Base-by-base conservation (phyloP, 768 basidiomycete genomes). In the Pleurotus salmoneostramineus region DNA sequence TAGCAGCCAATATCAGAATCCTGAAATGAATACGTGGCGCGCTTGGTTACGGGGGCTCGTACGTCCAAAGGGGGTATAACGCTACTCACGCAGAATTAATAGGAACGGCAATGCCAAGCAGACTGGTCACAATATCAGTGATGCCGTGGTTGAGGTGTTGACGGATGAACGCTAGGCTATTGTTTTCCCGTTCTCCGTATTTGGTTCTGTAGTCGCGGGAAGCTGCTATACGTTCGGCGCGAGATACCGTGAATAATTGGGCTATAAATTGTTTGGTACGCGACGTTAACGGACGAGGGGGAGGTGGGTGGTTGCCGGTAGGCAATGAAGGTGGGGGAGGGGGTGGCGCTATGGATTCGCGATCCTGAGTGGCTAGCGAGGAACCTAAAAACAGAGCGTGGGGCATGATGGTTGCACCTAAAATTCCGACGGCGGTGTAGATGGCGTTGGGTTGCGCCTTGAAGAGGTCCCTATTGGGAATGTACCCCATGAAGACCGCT, bases 1-100 rank as follows among this genome's bases (percentile, higher is more conserved):
- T 84, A 17, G 83, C 81, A 2, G 88, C 87, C 31, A 92, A 74
- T 34, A 90, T 84, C 21, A 92, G 74, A 57, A 92, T 90, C 48
- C 87, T 87, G 37, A 7, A 34, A 32, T 36, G 35, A 27, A 40
- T 40, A 40, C 37, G 36, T 44, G 21, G 21, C 6, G 46, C 44
- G 12, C n/a, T 32, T 44, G 11, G 37, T 33, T 35, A 57, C 60
- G 37, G 36, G 45, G 21, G 21, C 21, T 51, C 46, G 57, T 49
- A 47, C 35, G 21, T 34, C 42, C 14, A 17, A n/a, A 55, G 5
- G 5, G 12, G 7, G 49, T 36, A 47, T 27, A 61, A 47, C 14
- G 37, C n/a, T 14, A 55, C 52, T 64, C 57, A 85, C 86, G 86
- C 71, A 11, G 89, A 80, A 65, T 93, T 93, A 70, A 93, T 89